Evolutionary conservation across 2,329 filamentous ascomycete genomes (phyloP).

Genomic region (Teratosphaeria nubilosa): DNA sequence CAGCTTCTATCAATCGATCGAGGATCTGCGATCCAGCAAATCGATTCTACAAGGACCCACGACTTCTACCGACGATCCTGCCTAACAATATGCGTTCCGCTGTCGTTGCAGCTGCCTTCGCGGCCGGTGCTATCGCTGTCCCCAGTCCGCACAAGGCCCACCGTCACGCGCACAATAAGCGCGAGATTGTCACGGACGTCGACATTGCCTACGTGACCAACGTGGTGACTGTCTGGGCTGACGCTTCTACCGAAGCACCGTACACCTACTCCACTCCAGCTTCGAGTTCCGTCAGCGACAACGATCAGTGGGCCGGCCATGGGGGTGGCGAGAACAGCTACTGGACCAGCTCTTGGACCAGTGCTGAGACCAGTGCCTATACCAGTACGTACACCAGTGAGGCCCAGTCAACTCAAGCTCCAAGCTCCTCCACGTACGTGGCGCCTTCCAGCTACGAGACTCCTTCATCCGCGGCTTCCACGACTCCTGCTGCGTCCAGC

Average conservation of each 20-base stretch:
- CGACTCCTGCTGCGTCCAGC: constrained; percentile 5
- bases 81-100: constrained; percentile 26
- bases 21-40: constrained; percentile 13
- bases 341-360: not conserved
- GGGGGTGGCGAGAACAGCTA: not conserved
- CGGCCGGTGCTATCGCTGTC: constrained; percentile 25
- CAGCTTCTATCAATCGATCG: constrained; percentile 1
- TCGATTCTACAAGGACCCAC: not conserved
- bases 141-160: constrained; percentile 21
- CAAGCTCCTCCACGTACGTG: constrained; percentile 7
- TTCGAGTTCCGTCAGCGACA: not conserved
- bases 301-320: not conserved
- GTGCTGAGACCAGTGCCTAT: not conserved
- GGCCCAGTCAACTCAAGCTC: not conserved
- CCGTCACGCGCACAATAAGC: constrained; percentile 18
- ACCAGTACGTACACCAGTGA: constrained; percentile 5
- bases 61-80: constrained; percentile 7
- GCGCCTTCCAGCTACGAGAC: constrained; percentile 8
- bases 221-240: constrained; percentile 26
- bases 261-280: constrained; percentile 1
- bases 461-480: constrained; percentile 3
- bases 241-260: not conserved
- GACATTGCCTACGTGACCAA: constrained; percentile 24
- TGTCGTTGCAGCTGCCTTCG: constrained; percentile 26
- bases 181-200: constrained; percentile 17